Evolutionary conservation across 192 early-diverging fungal species (phyloP), one percentile per base, ranked within the genome.

Genomic region (Coemansia aciculifera): DNA sequence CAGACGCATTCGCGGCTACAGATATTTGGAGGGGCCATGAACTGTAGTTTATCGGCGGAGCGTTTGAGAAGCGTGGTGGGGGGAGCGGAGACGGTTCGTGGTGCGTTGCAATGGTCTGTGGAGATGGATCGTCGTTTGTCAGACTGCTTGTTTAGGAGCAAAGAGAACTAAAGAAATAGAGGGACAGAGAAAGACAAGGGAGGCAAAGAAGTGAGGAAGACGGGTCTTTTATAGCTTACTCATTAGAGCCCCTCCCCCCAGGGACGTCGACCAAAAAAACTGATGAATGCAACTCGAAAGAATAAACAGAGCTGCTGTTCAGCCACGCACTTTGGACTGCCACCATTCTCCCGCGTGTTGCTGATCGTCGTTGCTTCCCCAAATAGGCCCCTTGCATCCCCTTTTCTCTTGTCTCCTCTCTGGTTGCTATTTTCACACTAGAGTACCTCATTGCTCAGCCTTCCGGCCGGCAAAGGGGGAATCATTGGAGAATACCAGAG

Each of bases 1-100:
- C 67, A 69, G 40, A 60, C 51, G 24, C 67, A 69, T 51, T 69
- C 59, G 23, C 67, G 67, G 11, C 19, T 24, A 19, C 67, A 69
- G 23, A 24, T 42, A 43, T 13, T 43, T 2, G 66, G 32, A 19
- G 32, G 12, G n/a, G 32, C 40, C 66, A 52, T 66, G 32, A 5
- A 31, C 8, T 31, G 15, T 23, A 23, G 46, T 17, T 27, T 10
- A 4, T 29, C 3, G 10, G 10, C 24, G 5, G 51, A 15, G 27
- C 9, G 27, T 13, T 32, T 15, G 29, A n/a, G 54, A n/a, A 34
- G 15, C 17, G 29, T 29, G 27, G 23, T 17, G 43, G 43, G 37
- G 9, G 9, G 19, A 21, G 46, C 23, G 51, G 24, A 19, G 48
- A 15, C 51, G 51, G 51, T 27, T 54, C 27, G 54, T n/a, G 27